A percentile compares a stretch with the other conserved stretches of the same genome.
phyloP scores from a whole-genome alignment of 768 basidiomycete species.

The Leucocoprinus leucothites region DNA sequence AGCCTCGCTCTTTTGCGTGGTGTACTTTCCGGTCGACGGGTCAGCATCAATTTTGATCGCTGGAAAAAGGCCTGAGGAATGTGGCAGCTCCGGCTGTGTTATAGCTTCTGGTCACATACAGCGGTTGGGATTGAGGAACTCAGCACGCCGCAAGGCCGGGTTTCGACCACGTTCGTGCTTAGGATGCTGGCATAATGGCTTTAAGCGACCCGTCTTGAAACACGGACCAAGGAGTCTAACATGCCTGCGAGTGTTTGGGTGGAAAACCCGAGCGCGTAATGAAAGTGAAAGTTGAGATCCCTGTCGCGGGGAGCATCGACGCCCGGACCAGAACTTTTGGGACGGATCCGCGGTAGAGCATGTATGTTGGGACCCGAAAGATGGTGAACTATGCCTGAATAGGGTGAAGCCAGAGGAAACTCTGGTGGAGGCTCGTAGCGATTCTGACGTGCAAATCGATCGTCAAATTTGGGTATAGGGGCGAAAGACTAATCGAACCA shows the following conservation, averaged over 20 bases:
- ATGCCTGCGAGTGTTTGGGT: conserved; percentile 78
- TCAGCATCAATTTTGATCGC: too few species aligned
- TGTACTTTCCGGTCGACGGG: too few species aligned
- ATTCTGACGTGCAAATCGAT: conserved; percentile 97
- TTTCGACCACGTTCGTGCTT: too few species aligned
- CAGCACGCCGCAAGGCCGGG: too few species aligned
- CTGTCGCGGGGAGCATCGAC: conserved; percentile 67
- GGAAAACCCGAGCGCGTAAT: conserved; percentile 65
- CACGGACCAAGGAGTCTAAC: conserved; percentile 87
- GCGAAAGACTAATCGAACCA: conserved; percentile 96
- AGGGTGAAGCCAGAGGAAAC: conserved; percentile 95
- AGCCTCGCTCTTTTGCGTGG: too few species aligned
- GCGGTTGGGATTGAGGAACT: too few species aligned
- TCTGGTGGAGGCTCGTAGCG: conserved; percentile 94
- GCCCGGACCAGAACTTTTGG: conserved; percentile 72
- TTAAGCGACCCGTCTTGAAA: too few species aligned
- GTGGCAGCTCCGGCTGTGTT: too few species aligned
- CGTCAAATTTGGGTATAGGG: conserved; percentile 95
- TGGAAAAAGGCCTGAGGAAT: too few species aligned
- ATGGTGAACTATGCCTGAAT: conserved; percentile 88
- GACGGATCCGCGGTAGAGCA: conserved; percentile 78
- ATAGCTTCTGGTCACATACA: too few species aligned
- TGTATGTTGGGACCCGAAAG: conserved; percentile 87
- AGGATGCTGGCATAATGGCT: too few species aligned
- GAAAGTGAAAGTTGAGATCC: too few species aligned